Base-by-base conservation (phyloP, 306 rosid species). In the Dryas octopetala region DNA sequence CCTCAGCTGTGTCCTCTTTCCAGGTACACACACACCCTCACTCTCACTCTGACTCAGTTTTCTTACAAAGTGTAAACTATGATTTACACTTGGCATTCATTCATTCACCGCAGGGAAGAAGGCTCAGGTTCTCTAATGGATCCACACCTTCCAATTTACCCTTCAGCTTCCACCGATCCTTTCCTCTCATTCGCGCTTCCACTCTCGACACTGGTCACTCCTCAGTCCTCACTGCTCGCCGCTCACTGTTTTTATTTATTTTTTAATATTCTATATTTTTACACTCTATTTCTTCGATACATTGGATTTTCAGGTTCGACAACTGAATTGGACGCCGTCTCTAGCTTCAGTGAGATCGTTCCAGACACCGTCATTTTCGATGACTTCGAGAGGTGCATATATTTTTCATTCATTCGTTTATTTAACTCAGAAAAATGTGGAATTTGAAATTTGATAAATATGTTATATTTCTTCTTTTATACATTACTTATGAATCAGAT, bases 281-380 rank as follows among this genome's bases (percentile, higher is more conserved):
- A 32, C 38, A 32, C 38, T 32, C 3, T 32, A 32, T 32, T 7
- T 12, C 23, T 38, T 7, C 17, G 38, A 4, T 51, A 13, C n/a
- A 54, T 75, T 82, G 13, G 26, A 58, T 26, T 45, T 48, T 55
- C 54, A 93, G 98, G 87, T 71, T 54, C 84, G 1, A 78, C 76
- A 38, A 90, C 91, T 71, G 97, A 91, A 85, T 86, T 95, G 74
- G 97, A 95, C 17, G 88, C 91, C 28, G 96, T 95, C 3, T 91
- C 97, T 6, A 71, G 83, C 72, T 95, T 89, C 88, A 95, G 98
- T 61, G 93, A 91, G 93, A 91, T 95, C 87, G 98, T 95, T 78
- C 98, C 98, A 0, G 98, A 95, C 87, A 90, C 96, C 17, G 98
- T 95, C 76, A 82, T 95, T 78, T 91, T 95, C 85, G 98, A 95